Conservation (phyloP, 495 filamentous ascomycete genomes). For the Talaromyces proteolyticus region DNA sequence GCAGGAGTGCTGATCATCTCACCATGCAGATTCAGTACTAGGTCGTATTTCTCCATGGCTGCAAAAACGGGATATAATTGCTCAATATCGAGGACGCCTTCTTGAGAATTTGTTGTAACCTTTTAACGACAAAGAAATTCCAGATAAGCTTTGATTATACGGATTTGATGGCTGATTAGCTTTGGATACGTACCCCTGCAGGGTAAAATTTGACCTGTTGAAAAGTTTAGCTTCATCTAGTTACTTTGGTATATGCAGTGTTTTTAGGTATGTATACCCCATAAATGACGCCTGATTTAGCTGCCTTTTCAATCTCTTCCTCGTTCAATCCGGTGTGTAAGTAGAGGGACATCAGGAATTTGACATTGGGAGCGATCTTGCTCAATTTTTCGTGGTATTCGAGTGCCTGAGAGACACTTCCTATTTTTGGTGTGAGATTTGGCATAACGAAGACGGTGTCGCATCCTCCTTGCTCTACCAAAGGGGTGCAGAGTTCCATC, state of each 20-base stretch:
- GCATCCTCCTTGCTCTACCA: conserved; percentile 64
- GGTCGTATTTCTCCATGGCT: conserved; percentile 64
- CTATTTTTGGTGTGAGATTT: conserved; percentile 70
- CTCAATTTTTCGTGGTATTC: conserved; percentile 65
- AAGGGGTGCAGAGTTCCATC: conserved; percentile 76
- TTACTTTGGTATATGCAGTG: background rate
- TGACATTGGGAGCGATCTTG: conserved; percentile 64
- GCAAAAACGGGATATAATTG: conserved; percentile 72
- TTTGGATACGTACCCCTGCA: conserved; percentile 33
- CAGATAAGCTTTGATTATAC: background rate
- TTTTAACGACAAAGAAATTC: background rate
- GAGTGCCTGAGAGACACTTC: conserved; percentile 65
- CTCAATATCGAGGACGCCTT: conserved; percentile 70
- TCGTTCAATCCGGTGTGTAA: conserved; percentile 73
- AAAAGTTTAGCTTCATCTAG: conserved; percentile 3
- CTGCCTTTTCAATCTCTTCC: conserved; percentile 69
- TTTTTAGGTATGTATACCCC: conserved; percentile 13
- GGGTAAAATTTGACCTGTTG: conserved; percentile 51
- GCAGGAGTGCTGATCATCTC: conserved; percentile 45
- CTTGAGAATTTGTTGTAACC: conserved; percentile 79
- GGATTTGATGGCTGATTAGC: too few relatives aligned
- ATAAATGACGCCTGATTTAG: conserved; percentile 41
- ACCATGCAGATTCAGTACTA: conserved; percentile 62
- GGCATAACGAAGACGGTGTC: conserved; percentile 84
- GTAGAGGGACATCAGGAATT: conserved; percentile 87